Conservation (phyloP, 2,329 filamentous ascomycete genomes). For the Dothidotthia symphoricarpi region DNA sequence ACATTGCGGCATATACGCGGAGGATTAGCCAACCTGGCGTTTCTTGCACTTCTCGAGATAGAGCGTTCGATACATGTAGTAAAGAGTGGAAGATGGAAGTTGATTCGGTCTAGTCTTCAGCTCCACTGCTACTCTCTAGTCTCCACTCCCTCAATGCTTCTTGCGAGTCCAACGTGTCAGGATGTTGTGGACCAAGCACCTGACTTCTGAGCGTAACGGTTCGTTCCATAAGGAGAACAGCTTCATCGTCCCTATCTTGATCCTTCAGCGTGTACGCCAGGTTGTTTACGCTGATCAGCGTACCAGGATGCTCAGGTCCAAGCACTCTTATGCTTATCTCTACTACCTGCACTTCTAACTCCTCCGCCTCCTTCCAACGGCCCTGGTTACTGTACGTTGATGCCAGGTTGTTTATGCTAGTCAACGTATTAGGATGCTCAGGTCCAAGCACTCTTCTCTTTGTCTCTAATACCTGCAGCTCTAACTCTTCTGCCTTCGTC, state of each 20-base stretch:
- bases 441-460: slow-evolving; percentile 5
- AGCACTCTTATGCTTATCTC: slow-evolving; percentile 5
- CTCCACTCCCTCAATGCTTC: too few species aligned
- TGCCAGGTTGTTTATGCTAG: background rate
- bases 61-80: too few species aligned
- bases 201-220: slow-evolving; percentile 2
- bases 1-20: too few species aligned
- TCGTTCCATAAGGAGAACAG: slow-evolving; percentile 6
- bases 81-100: too few species aligned
- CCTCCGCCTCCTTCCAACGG: background rate
- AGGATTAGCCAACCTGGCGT: too few species aligned
- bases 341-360: background rate
- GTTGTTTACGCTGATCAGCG: slow-evolving; percentile 13
- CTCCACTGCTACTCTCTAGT: too few species aligned
- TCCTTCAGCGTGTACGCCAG: slow-evolving; percentile 7
- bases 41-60: too few species aligned
- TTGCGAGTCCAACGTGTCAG: too few species aligned
- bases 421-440: background rate
- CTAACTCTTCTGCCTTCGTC: background rate
- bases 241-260: slow-evolving; percentile 1
- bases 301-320: slow-evolving; percentile 12
- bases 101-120: too few species aligned
- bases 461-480: slow-evolving; percentile 3
- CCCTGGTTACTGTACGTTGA: background rate
- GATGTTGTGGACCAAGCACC: slow-evolving; percentile 5